Percentiles rank a stretch among this genome's conserved stretches.
Evolutionary conservation across 805 yeast genomes (phyloP).

Genomic region (Aciculoconidium aculeatum): DNA sequence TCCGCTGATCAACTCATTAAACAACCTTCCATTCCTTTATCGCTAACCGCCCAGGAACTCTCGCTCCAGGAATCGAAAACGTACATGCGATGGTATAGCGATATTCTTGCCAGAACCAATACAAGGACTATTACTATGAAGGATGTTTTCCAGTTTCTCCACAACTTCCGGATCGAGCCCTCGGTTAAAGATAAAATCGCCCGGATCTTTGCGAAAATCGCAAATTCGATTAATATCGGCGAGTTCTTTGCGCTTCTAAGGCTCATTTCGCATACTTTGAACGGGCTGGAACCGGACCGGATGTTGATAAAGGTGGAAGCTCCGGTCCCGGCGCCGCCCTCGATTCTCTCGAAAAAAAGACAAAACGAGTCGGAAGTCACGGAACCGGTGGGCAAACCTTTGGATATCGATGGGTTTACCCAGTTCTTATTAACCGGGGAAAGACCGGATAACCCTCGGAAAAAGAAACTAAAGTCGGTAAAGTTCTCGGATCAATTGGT

Average conservation of each 20-base stretch:
- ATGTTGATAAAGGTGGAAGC: conserved; percentile 49
- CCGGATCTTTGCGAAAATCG: conserved; percentile 45
- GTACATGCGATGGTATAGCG: conserved; percentile 90
- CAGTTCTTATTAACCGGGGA: conserved; percentile 79
- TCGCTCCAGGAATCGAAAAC: conserved; percentile 76
- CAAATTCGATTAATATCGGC: conserved; percentile 68
- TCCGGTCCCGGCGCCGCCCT: conserved; percentile 71
- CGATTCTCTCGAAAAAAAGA: conserved; percentile 63
- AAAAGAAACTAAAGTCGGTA: conserved; percentile 50
- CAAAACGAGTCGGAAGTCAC: conserved; percentile 29
- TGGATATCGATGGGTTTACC: conserved; percentile 83
- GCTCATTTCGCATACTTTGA: conserved; percentile 65
- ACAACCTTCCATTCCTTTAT: conserved; percentile 47
- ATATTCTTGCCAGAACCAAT: conserved; percentile 66
- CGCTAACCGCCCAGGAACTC: conserved; percentile 61
- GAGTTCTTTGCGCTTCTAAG: conserved; percentile 87
- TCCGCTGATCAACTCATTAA: conserved; percentile 12
- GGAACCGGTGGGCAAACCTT: conserved; percentile 25
- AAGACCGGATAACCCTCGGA: conserved; percentile 44
- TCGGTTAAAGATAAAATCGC: conserved; percentile 45
- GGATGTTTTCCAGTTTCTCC: conserved; percentile 75
- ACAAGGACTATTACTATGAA: conserved; percentile 59
- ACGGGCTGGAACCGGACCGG: conserved; percentile 49
- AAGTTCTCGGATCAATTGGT: conserved; percentile 67
- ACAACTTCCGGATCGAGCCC: conserved; percentile 64